Base-by-base conservation (phyloP, 306 rosid genomes). In the Trifolium repens region DNA sequence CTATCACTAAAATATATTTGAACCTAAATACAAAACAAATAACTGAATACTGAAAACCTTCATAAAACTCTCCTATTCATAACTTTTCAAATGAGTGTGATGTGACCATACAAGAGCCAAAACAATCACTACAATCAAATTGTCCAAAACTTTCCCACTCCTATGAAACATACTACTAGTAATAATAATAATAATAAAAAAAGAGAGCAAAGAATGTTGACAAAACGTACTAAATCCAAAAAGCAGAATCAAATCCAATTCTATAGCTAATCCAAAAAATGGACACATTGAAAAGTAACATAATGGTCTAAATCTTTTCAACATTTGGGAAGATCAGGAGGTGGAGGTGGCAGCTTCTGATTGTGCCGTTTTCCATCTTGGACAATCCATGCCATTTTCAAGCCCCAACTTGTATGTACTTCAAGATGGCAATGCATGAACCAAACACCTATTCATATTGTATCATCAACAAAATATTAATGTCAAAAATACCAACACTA, bases 341-440 rank as follows among this genome's bases (percentile, higher is more conserved):
- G 96, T 70, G 96, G 96, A 81, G 96, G 91, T 62, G 83, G 96
- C 39, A 91, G 74, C 85, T 91, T 91, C 72, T 91, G 91, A 67
- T 87, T 81, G 53, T 76, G 88, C 42, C 37, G 54, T 78, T 88
- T 84, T 15, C 93, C 96, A 39, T 91, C 93, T 69, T 78, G 75
- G 3, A 88, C 96, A 8, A 91, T 77, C 96, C 96, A 88, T 9
- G 93, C 96, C 96, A 91, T 91, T 71, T 91, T 91, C 80, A 91
- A 73, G 0, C 96, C 96, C 93, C 96, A 91, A 70, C 96, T 91
- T 0, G 96, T 91, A 59, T 91, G 96, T 22, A 88, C 93, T 84
- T 91, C 93, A 37, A 91, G 84, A 82, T 88, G 96, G 59, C 93
- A 90, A 69, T 90, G 96, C 96, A 90, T 90, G 57, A 90, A 90